phyloP scores from a whole-genome alignment of 169 alveolate genomes.

The Theileria equi region DNA sequence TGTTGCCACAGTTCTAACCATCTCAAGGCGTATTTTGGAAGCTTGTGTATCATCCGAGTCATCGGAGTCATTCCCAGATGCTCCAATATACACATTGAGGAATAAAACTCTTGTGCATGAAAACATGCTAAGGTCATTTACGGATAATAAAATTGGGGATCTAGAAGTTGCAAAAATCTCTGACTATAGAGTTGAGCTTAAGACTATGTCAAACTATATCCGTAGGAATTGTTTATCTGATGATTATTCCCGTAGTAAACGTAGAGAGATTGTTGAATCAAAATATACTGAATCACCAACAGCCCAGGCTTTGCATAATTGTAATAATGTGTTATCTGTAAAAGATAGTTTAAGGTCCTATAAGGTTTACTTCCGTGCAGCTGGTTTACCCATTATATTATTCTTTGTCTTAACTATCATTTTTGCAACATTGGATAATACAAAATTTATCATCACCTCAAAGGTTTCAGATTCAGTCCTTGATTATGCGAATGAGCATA shows the following conservation, averaged over 20 bases:
- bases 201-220: constrained; percentile 87
- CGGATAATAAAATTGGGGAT: constrained; percentile 5
- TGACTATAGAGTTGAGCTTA: constrained; percentile 90
- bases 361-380: constrained; percentile 5
- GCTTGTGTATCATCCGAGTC: neutral
- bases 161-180: constrained; percentile 27
- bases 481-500: neutral
- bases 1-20: constrained; percentile 25
- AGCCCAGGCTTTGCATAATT: too few species aligned
- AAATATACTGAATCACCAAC: neutral
- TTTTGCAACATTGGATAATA: constrained; percentile 8
- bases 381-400: constrained; percentile 1
- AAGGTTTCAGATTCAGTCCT: constrained; percentile 4
- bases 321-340: neutral
- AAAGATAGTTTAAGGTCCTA: neutral
- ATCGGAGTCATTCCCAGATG: neutral
- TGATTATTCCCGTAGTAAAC: neutral
- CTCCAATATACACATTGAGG: neutral
- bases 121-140: neutral
- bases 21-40: constrained; percentile 1
- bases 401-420: neutral
- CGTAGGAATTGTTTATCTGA: too few species aligned
- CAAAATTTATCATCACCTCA: constrained; percentile 8
- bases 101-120: neutral
- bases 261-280: neutral